Evolutionary conservation across 2,329 filamentous ascomycete species (phyloP).

Genomic region (Fusarium acutatum): DNA sequence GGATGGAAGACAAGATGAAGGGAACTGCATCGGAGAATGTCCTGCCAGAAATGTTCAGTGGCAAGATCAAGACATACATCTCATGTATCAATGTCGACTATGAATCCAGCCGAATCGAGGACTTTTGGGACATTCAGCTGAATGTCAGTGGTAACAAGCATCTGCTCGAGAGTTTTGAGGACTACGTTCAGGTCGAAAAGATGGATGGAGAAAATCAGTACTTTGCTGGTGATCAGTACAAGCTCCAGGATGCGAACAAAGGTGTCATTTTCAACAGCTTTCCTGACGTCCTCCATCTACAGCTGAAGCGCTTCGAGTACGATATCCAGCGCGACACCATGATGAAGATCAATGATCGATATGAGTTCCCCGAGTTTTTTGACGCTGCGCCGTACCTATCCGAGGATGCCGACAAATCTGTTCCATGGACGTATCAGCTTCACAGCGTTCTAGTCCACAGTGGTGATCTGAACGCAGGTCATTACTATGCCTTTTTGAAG

Average conservation of each 20-base stretch:
- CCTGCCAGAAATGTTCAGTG: conserved; percentile 89
- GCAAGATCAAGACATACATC: conserved; percentile 98
- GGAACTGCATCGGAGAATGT: conserved; percentile 91
- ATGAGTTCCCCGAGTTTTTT: conserved; percentile 86
- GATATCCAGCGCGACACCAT: conserved; percentile 95
- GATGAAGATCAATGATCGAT: conserved; percentile 98
- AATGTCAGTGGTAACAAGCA: conserved; percentile 96
- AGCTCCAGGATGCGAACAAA: conserved; percentile 95
- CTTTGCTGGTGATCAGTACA: conserved; percentile 87
- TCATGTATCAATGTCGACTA: conserved; percentile 98
- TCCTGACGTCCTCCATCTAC: conserved; percentile 91
- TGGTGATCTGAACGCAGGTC: conserved; percentile 94
- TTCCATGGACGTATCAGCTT: conserved; percentile 90
- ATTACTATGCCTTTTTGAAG: conserved; percentile 98
- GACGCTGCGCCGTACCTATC: conserved; percentile 89
- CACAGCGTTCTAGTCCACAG: conserved; percentile 97
- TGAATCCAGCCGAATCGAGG: conserved; percentile 93
- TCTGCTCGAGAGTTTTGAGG: conserved; percentile 91
- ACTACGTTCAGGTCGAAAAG: conserved; percentile 96
- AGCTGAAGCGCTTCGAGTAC: conserved; percentile 98
- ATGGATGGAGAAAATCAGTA: conserved; percentile 99
- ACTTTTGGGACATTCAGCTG: conserved; percentile 98
- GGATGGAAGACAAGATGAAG: conserved; percentile 98
- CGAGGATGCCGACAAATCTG: conserved; percentile 84
- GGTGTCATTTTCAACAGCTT: conserved; percentile 97